phyloP scores from a whole-genome alignment of 257 asterid species.

The Solanum dulcamara region DNA sequence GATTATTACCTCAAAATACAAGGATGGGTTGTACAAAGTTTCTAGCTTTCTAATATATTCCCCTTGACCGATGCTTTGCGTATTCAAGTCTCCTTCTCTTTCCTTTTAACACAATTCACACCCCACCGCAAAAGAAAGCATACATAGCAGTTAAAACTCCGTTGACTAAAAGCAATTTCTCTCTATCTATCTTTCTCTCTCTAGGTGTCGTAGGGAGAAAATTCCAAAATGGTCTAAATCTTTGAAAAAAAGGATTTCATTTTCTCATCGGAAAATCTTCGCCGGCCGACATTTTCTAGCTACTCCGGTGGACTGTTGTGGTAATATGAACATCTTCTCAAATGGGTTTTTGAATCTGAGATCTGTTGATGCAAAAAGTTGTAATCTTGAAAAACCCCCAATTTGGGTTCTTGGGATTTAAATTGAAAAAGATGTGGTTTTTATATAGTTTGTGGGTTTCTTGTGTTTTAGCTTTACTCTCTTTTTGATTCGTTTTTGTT shows the following conservation, averaged over 20 bases:
- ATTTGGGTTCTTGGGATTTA: constrained; percentile 2
- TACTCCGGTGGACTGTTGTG: constrained; percentile 18
- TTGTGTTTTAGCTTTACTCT: background rate
- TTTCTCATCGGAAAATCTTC: background rate
- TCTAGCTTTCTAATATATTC: background rate
- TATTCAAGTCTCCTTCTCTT: constrained; percentile 29
- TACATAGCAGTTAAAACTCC: constrained; percentile 18
- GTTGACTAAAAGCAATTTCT: constrained; percentile 28
- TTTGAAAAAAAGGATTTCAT: background rate
- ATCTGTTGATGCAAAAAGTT: constrained; percentile 1
- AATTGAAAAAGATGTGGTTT: background rate
- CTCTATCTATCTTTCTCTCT: background rate
- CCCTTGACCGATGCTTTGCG: constrained; percentile 29
- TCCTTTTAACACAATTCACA: constrained; percentile 1
- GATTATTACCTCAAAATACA: background rate
- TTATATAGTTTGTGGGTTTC: background rate
- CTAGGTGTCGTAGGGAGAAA: background rate
- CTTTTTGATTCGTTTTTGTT: background rate
- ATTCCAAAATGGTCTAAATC: background rate
- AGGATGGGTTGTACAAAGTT: background rate
- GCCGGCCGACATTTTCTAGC: constrained; percentile 1
- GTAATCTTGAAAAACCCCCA: background rate
- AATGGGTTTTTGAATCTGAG: constrained; percentile 13
- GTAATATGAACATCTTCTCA: constrained; percentile 4
- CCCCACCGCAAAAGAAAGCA: background rate